Base-by-base conservation (phyloP, 306 rosid species). In the Vigna radiata region DNA sequence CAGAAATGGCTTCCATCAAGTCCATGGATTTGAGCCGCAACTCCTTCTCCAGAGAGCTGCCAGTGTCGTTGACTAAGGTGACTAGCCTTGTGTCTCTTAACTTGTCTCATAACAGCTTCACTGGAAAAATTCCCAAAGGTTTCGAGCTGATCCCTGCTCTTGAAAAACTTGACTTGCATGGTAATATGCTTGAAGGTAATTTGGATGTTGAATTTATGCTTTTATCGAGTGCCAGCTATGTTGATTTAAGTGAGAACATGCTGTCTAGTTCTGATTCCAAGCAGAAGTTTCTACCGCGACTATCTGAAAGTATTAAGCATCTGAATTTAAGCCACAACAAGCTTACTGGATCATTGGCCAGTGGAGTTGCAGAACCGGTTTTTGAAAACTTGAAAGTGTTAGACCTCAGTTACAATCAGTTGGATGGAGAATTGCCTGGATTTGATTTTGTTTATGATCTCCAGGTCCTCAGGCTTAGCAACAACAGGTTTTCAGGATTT, bases 401-500 rank as follows among this genome's bases (percentile, higher is more conserved):
- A 84, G 99, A 96, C 85, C 89, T 96, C 68, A 91, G 99, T 82
- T 86, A 92, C 85, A 96, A 96, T 83, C 93, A 91, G 77, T 82
- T 96, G 79, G 83, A 90, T 36, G 99, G 99, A 61, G 99, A 89
- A 64, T 83, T 96, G 79, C 99, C 99, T 18, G 99, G 85, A 61
- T 96, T 96, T 83, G 93, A 90, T 68, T 95, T 96, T 83, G 94
- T 87, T 68, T 96, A 92, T 82, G 99, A 91, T 43, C 99, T 96
- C 17, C 85, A 89, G 78, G 90, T 91, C 80, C 97, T 96, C 68
- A 92, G 88, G 89, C 98, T 96, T 68, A 86, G 99, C 85, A 89
- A 89, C 89, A 96, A 96, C 83, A 78, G 80, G 12, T 96, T 96
- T 87, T 84, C 98, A 2, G 99, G 99, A 70, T 77, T 83, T 65